A percentile compares a stretch with the other conserved stretches of the same genome.
These are phyloP conservation scores for Sanghuangporus sanghuang DNA, from an alignment of 1,284 basidiomycete genomes.

Conservation along the genomic window DNA sequence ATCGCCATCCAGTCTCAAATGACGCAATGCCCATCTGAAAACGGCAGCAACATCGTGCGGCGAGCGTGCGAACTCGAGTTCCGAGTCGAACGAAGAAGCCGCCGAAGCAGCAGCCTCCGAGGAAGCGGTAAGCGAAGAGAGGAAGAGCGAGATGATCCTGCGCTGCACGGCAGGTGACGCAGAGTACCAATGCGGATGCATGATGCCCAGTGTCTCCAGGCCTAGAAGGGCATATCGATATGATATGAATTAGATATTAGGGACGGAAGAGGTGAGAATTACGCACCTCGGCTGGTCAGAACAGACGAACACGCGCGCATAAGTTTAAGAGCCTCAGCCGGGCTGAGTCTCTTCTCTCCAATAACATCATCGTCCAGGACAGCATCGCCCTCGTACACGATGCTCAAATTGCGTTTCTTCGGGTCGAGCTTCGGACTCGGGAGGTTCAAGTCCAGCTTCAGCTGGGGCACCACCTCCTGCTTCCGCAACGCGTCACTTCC, in stretches of 20 bases:
- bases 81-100: slow-evolving; percentile 51
- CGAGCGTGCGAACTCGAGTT: slow-evolving; percentile 56
- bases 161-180: slow-evolving; percentile 62
- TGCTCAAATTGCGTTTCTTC: slow-evolving; percentile 35
- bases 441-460: slow-evolving; percentile 49
- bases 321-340: slow-evolving; percentile 53
- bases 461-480: slow-evolving; percentile 37
- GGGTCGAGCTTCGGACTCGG: slow-evolving; percentile 44
- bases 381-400: slow-evolving; percentile 43
- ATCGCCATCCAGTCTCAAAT: slow-evolving; percentile 52
- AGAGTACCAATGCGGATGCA: slow-evolving; percentile 78
- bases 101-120: slow-evolving; percentile 37
- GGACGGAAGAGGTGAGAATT: neutral
- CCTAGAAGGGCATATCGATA: slow-evolving; percentile 34
- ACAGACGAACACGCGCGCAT: slow-evolving; percentile 59
- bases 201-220: slow-evolving; percentile 68
- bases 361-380: slow-evolving; percentile 49
- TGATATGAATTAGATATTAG: slow-evolving; percentile 8
- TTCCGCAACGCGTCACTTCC: slow-evolving; percentile 27
- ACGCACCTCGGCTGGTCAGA: slow-evolving; percentile 56
- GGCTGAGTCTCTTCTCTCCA: slow-evolving; percentile 49
- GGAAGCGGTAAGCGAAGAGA: slow-evolving; percentile 52
- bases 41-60: slow-evolving; percentile 72
- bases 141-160: slow-evolving; percentile 63
- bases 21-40: slow-evolving; percentile 73